Conservation (phyloP, 352 stramenopile genomes). For the Saprolegnia parasitica region DNA sequence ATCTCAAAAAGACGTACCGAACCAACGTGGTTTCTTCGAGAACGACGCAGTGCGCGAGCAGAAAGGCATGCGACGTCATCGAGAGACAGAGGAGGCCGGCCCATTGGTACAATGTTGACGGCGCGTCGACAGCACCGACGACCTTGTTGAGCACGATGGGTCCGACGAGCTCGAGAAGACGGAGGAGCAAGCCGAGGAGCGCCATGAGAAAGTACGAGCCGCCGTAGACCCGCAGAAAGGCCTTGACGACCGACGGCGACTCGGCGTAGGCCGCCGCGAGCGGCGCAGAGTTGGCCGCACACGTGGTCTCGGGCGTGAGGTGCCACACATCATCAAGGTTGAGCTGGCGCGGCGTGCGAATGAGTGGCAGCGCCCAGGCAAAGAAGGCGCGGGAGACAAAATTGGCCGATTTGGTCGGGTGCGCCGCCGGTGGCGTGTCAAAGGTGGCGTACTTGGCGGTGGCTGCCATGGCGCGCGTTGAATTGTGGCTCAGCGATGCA, state of each 20-base stretch:
- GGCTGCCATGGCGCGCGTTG: no score
- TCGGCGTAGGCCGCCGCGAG: not conserved
- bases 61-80: not conserved
- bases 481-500: no score
- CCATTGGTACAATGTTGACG: slow-evolving; percentile 11
- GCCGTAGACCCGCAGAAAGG: slow-evolving; percentile 5
- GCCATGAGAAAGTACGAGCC: not conserved
- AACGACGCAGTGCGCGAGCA: slow-evolving; percentile 1
- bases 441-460: slow-evolving; percentile 7
- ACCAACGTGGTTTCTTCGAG: slow-evolving; percentile 10
- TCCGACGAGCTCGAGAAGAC: slow-evolving; percentile 17
- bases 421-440: not conserved
- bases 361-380: slow-evolving; percentile 37
- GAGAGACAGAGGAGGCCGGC: slow-evolving; percentile 18
- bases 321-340: slow-evolving; percentile 45
- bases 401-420: not conserved
- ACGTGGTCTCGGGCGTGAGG: slow-evolving; percentile 40
- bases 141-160: slow-evolving; percentile 25
- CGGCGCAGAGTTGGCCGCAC: slow-evolving; percentile 12
- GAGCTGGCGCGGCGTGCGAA: slow-evolving; percentile 30
- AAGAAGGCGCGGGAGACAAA: slow-evolving; percentile 38
- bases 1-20: slow-evolving; percentile 9
- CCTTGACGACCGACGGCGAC: slow-evolving; percentile 8
- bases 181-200: slow-evolving; percentile 6
- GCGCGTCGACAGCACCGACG: not conserved